Conservation (phyloP, 441 rosid genomes). For the Gossypium gossypioides region DNA sequence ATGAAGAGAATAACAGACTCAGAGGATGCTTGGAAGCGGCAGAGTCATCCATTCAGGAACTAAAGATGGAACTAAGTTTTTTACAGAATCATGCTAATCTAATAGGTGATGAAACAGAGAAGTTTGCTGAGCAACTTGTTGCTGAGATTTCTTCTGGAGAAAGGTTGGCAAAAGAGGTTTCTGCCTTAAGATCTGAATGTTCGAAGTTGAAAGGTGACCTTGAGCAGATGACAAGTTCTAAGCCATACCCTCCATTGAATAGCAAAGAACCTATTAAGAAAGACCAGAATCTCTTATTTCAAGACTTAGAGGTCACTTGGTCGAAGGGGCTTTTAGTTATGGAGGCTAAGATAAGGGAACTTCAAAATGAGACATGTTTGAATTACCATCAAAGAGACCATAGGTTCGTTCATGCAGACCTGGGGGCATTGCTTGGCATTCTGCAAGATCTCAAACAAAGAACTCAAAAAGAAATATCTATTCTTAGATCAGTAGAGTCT, state of each 20-base stretch:
- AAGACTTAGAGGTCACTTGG: conserved; percentile 50
- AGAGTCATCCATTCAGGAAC: conserved; percentile 68
- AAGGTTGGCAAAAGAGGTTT: conserved; percentile 67
- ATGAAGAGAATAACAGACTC: conserved; percentile 74
- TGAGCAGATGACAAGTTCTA: conserved; percentile 35
- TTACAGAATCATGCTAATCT: conserved; percentile 67
- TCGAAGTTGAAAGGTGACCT: conserved; percentile 64
- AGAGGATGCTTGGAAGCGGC: conserved; percentile 74
- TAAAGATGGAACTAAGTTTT: conserved; percentile 62
- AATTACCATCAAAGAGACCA: conserved; percentile 60
- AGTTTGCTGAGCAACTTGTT: conserved; percentile 58
- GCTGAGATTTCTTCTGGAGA: conserved; percentile 84
- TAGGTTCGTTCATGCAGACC: conserved; percentile 47
- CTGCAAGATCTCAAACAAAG: conserved; percentile 70
- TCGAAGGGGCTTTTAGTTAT: conserved; percentile 53
- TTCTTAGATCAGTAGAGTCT: conserved; percentile 29
- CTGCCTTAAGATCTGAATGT: conserved; percentile 68
- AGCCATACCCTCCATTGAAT: conserved; percentile 28
- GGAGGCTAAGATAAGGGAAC: conserved; percentile 67
- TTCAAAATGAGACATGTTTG: conserved; percentile 60
- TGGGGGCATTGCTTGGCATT: conserved; percentile 52
- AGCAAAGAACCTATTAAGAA: conserved; percentile 23
- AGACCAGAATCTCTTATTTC: conserved; percentile 34
- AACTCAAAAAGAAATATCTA: conserved; percentile 41
- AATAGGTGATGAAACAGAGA: conserved; percentile 63